Evolutionary conservation across 2,329 filamentous ascomycete genomes (phyloP), one percentile per base, ranked within the genome.

Genomic region (Colletotrichum musae): DNA sequence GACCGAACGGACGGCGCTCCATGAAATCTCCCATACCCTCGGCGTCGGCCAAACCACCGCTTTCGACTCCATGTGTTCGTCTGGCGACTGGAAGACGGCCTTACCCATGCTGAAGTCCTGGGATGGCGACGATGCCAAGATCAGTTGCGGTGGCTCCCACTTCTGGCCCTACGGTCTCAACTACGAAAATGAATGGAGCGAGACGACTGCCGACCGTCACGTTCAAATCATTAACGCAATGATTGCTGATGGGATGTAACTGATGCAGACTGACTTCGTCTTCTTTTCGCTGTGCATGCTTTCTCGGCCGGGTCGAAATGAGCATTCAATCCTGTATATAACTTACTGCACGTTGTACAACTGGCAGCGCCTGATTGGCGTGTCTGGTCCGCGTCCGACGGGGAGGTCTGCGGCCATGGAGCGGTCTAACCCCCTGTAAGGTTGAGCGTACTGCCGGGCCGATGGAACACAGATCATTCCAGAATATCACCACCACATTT

Each of bases 1-100:
- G 84, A 85, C 74, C 56, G 82, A 85, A 74, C 82, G 84, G 15
- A 85, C 83, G 3, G 83, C 84, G 5, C 77, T 86, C 73, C 84
- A 86, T 72, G 84, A 86, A 76, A 84, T 84, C 51, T 71, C 83
- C 2, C 84, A 85, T 73, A 85, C 83, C 1, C 79, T 86, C 5
- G 84, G 84, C 4, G 77, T 86, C n/a, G 84, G 84, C 0, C 81
- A 82, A 76, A 84, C 82, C 4, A 71, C 73, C 7, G 78, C 77
- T 9, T 86, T 85, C 70, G 72, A 83, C 65, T 58, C 68, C 13
- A 72, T 74, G 41, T 85, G 84, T 73, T 76, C 78, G 1, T 76
- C 81, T 1, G 77, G 78, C 69, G 73, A 83, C 72, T 86, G 84
- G 84, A 75, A 82, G 2, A 76, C 73, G 6, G 84, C 84, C 1